These are phyloP conservation scores for Backusella tarrabulga DNA, from an alignment of 192 early-diverging fungal species.

Conservation along the genomic window DNA sequence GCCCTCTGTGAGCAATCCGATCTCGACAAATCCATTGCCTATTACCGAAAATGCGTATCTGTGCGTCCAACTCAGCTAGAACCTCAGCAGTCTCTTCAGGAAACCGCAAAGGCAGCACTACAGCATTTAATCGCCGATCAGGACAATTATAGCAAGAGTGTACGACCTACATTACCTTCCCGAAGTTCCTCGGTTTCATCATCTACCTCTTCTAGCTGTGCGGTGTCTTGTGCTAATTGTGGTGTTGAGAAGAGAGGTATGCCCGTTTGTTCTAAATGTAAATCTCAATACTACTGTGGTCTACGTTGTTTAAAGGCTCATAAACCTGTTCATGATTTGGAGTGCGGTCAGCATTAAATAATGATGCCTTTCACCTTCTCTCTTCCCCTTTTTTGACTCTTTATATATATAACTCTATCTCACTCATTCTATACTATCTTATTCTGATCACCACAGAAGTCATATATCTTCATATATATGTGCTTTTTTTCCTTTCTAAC, in stretches of 20 bases:
- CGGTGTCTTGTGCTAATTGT: slow-evolving; percentile 25
- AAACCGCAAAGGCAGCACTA: background rate
- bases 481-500: background rate
- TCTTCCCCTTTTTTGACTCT: background rate
- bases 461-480: background rate
- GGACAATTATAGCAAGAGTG: background rate
- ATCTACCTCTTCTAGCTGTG: background rate
- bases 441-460: background rate
- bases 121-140: slow-evolving; percentile 13
- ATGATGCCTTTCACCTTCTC: background rate
- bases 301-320: slow-evolving; percentile 23
- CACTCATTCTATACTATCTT: background rate
- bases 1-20: slow-evolving; percentile 16
- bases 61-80: slow-evolving; percentile 14
- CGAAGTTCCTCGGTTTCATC: slow-evolving; percentile 9
- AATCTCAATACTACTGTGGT: slow-evolving; percentile 26
- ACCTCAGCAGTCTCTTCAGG: slow-evolving; percentile 7
- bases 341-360: background rate
- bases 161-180: background rate
- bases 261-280: slow-evolving; percentile 35
- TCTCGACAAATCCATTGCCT: slow-evolving; percentile 15
- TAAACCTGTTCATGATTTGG: slow-evolving; percentile 16
- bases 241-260: slow-evolving; percentile 28
- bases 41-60: slow-evolving; percentile 33
- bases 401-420: background rate